A percentile compares a stretch with the other conserved stretches of the same genome.
Evolutionary conservation across 2,329 filamentous ascomycete genomes (phyloP).

Genomic region (Pseudocercospora cruenta): DNA sequence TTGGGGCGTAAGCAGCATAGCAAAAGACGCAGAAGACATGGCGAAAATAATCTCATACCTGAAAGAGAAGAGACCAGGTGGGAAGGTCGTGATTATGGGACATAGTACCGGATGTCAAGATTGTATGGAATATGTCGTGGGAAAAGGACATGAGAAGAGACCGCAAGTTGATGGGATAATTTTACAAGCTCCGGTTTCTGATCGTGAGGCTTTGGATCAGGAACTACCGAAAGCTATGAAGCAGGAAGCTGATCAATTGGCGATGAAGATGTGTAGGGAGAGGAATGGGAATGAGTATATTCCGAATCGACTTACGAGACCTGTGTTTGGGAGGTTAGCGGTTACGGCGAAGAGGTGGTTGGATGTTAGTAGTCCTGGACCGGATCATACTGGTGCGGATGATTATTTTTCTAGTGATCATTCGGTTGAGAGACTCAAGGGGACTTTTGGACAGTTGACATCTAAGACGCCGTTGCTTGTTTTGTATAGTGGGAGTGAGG

Average conservation of each 20-base stretch:
- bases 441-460: slow-evolving; percentile 68
- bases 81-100: slow-evolving; percentile 68
- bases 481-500: slow-evolving; percentile 67
- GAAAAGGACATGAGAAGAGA: slow-evolving; percentile 40
- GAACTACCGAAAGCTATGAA: slow-evolving; percentile 51
- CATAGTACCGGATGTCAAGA: slow-evolving; percentile 73
- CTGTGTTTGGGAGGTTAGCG: slow-evolving; percentile 42
- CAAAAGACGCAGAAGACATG: slow-evolving; percentile 59
- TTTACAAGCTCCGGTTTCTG: slow-evolving; percentile 77
- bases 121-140: slow-evolving; percentile 64
- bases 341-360: slow-evolving; percentile 63
- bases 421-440: slow-evolving; percentile 57
- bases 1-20: slow-evolving; percentile 59
- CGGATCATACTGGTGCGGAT: slow-evolving; percentile 68
- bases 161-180: slow-evolving; percentile 72
- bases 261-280: slow-evolving; percentile 53
- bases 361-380: slow-evolving; percentile 60
- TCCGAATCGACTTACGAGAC: slow-evolving; percentile 41
- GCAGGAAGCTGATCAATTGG: slow-evolving; percentile 46
- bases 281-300: slow-evolving; percentile 58
- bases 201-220: slow-evolving; percentile 66
- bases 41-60: slow-evolving; percentile 57
- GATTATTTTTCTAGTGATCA: slow-evolving; percentile 87
- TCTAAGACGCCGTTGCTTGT: slow-evolving; percentile 60
- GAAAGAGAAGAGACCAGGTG: slow-evolving; percentile 43